Percentiles rank a stretch among this genome's conserved stretches.
Evolutionary conservation across 1,284 basidiomycete species (phyloP).

Genomic region (Irpex sp.): DNA sequence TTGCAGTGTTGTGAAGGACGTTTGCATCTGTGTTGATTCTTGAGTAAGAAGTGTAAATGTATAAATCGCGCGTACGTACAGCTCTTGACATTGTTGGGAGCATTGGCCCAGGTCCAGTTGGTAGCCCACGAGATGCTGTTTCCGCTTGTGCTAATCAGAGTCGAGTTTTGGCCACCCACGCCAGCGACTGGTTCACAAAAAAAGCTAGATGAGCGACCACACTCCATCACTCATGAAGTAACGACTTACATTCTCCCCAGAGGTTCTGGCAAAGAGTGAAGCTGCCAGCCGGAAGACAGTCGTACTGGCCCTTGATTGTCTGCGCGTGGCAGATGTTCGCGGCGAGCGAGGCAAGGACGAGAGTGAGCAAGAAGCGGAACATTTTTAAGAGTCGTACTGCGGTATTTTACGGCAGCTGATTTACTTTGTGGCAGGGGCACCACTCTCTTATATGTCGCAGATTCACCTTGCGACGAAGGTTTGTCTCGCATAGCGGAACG

Average conservation of each 20-base stretch:
- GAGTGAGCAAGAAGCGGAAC: constrained; percentile 14
- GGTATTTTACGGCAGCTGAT: neutral
- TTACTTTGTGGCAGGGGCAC: neutral
- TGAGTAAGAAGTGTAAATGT: constrained; percentile 1
- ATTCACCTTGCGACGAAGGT: neutral
- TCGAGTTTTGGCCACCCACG: constrained; percentile 45
- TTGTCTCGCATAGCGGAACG: neutral
- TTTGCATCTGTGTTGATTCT: constrained; percentile 34
- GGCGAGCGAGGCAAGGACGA: constrained; percentile 15
- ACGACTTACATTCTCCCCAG: constrained; percentile 41
- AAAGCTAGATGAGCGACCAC: neutral
- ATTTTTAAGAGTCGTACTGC: constrained; percentile 8
- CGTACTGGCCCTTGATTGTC: constrained; percentile 37
- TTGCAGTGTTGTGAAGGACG: constrained; percentile 37
- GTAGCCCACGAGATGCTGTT: constrained; percentile 48
- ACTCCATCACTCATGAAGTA: neutral
- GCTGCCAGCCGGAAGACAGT: constrained; percentile 40
- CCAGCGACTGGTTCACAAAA: constrained; percentile 29
- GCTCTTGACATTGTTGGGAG: constrained; percentile 49
- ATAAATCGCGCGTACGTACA: constrained; percentile 29
- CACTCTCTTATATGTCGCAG: neutral
- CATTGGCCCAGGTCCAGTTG: constrained; percentile 49
- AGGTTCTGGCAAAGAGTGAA: constrained; percentile 53
- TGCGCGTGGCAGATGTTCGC: constrained; percentile 20
- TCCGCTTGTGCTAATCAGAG: constrained; percentile 36